Percentiles rank a stretch among this genome's conserved stretches.
Conservation (phyloP, 345 rosid genomes). For the Dovyalis caffra region DNA sequence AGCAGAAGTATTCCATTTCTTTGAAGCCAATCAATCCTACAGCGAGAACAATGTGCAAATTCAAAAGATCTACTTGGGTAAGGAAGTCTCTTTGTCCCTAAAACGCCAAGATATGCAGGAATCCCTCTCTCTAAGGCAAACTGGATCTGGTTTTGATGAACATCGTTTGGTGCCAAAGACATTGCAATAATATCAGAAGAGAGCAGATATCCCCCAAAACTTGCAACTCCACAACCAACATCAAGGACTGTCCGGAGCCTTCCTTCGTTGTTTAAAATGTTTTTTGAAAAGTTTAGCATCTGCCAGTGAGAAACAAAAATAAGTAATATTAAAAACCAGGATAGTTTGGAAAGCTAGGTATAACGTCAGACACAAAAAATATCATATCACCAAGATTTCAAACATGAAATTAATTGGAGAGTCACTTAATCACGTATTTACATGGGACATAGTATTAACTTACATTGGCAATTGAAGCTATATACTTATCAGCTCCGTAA, state of each 20-base stretch:
- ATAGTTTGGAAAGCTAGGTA: background rate
- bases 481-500: slow-evolving; percentile 97
- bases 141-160: slow-evolving; percentile 99
- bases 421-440: background rate
- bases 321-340: background rate
- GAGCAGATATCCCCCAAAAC: slow-evolving; percentile 94
- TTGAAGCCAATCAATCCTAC: slow-evolving; percentile 99
- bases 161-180: slow-evolving; percentile 98
- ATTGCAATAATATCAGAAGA: slow-evolving; percentile 79
- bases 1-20: slow-evolving; percentile 98
- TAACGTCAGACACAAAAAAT: background rate
- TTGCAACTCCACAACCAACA: slow-evolving; percentile 99
- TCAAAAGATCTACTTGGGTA: slow-evolving; percentile 99
- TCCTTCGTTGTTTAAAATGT: slow-evolving; percentile 73
- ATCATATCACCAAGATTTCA: background rate
- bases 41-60: slow-evolving; percentile 95
- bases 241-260: slow-evolving; percentile 84
- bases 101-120: slow-evolving; percentile 96
- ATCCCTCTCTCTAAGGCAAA: slow-evolving; percentile 98
- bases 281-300: slow-evolving; percentile 88
- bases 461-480: slow-evolving; percentile 92
- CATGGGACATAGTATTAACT: slow-evolving; percentile 16
- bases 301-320: slow-evolving; percentile 42
- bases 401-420: background rate
- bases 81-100: slow-evolving; percentile 94